Evolutionary conservation across 2,329 filamentous ascomycete genomes (phyloP).

Genomic region (Fusarium protoensiforme): DNA sequence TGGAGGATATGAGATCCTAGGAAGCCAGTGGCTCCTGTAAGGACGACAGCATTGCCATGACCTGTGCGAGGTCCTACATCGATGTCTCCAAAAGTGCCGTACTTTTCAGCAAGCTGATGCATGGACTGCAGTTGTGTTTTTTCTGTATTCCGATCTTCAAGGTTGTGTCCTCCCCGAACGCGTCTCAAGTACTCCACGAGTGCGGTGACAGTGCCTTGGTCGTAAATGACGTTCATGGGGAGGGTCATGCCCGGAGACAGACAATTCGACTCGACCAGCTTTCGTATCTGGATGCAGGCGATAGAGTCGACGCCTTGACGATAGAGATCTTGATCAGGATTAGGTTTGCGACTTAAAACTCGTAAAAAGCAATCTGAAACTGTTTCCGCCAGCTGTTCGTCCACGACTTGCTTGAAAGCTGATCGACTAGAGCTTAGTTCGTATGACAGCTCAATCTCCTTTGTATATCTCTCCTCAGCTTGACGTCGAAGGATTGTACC

Average conservation of each 20-base stretch:
- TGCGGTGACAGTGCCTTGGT: conserved; percentile 62
- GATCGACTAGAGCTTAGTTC: conserved; percentile 2
- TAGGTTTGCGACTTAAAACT: conserved; percentile 42
- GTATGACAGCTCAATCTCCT: conserved; percentile 61
- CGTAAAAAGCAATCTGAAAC: conserved; percentile 49
- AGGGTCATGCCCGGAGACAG: conserved; percentile 42
- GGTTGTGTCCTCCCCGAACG: background rate
- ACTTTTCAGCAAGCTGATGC: conserved; percentile 13
- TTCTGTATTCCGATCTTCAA: background rate
- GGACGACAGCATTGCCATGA: conserved; percentile 42
- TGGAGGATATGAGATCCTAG: conserved; percentile 67
- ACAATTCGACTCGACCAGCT: conserved; percentile 42
- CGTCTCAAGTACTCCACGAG: conserved; percentile 38
- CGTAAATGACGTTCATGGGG: conserved; percentile 69
- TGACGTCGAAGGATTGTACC: conserved; percentile 65
- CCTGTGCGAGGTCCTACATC: background rate
- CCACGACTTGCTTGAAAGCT: conserved; percentile 31
- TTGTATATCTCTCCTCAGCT: conserved; percentile 61
- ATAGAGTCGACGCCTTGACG: conserved; percentile 70
- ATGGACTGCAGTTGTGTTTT: background rate
- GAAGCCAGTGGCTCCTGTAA: conserved; percentile 75
- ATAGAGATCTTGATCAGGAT: conserved; percentile 63
- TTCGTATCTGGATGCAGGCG: conserved; percentile 63
- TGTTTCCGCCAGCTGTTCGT: conserved; percentile 48
- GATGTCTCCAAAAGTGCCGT: conserved; percentile 1